These are phyloP conservation scores for Pascua sp. DNA, from an alignment of 1,284 basidiomycete genomes.

Conservation along the genomic window DNA sequence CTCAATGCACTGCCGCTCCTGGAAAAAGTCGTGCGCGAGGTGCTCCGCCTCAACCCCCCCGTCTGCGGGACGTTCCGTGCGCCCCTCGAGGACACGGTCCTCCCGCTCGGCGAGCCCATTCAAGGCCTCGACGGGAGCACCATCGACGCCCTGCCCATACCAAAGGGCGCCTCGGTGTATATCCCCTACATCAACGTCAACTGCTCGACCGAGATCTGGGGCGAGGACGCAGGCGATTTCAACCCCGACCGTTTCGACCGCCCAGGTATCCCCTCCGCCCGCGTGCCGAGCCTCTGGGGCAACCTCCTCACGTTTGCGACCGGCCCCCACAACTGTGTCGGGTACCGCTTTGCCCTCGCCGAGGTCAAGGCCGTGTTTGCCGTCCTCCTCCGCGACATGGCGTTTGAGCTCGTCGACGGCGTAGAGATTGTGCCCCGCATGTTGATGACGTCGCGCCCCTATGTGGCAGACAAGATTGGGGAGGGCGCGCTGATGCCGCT, in stretches of 20 bases:
- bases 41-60: constrained; percentile 63
- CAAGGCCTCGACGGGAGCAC: constrained; percentile 45
- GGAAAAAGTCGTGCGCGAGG: constrained; percentile 65
- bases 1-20: constrained; percentile 57
- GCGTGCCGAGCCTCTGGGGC: constrained; percentile 28
- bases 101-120: constrained; percentile 57
- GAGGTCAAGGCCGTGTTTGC: constrained; percentile 46
- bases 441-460: constrained; percentile 27
- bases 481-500: constrained; percentile 47
- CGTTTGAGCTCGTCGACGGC: constrained; percentile 44
- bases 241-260: constrained; percentile 2
- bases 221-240: background rate
- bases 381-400: constrained; percentile 57
- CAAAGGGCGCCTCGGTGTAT: constrained; percentile 28
- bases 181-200: constrained; percentile 13
- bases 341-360: background rate
- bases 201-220: constrained; percentile 2
- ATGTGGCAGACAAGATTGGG: constrained; percentile 40
- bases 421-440: constrained; percentile 25
- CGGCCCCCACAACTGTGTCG: constrained; percentile 1
- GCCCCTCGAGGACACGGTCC: constrained; percentile 52
- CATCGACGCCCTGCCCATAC: constrained; percentile 37
- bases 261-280: constrained; percentile 42
- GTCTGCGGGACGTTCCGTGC: constrained; percentile 53
- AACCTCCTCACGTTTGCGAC: background rate